Percentiles rank a stretch among this genome's conserved stretches.
Evolutionary conservation across 805 yeast species (phyloP).

Genomic region (Candida sphagnicola): DNA sequence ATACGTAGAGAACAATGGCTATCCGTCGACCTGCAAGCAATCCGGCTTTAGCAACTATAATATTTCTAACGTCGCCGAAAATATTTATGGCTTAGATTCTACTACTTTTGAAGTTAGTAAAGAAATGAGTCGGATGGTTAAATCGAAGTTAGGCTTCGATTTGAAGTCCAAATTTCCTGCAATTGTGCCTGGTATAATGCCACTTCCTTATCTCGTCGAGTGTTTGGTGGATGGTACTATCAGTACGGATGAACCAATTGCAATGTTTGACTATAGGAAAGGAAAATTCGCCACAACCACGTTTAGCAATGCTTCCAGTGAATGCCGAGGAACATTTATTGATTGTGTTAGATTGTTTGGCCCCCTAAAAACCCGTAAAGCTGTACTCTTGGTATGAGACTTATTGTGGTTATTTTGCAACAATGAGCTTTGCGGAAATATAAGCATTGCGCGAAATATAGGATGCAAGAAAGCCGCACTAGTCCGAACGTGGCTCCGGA

Average conservation of each 20-base stretch:
- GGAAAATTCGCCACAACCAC: slow-evolving; percentile 13
- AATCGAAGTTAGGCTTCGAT: neutral
- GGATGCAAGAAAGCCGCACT: too few relatives aligned
- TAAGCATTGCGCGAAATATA: too few relatives aligned
- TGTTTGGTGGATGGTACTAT: slow-evolving; percentile 25
- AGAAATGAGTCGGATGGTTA: neutral
- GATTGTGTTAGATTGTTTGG: slow-evolving; percentile 46
- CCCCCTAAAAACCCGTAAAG: too few relatives aligned
- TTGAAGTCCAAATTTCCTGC: slow-evolving; percentile 24
- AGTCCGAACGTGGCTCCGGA: too few relatives aligned
- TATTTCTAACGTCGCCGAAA: slow-evolving; percentile 16
- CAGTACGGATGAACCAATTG: slow-evolving; percentile 13
- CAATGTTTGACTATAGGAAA: slow-evolving; percentile 5
- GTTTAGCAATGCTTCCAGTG: slow-evolving; percentile 18
- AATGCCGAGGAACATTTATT: slow-evolving; percentile 25
- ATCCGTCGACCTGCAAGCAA: slow-evolving; percentile 8
- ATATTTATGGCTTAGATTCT: slow-evolving; percentile 12
- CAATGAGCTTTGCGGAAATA: too few relatives aligned
- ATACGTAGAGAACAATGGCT: slow-evolving; percentile 13
- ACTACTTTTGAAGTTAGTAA: slow-evolving; percentile 1
- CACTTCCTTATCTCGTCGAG: slow-evolving; percentile 40
- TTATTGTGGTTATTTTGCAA: too few relatives aligned
- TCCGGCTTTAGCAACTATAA: slow-evolving; percentile 5
- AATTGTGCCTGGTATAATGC: slow-evolving; percentile 50
- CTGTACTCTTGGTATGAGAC: too few relatives aligned